Evolutionary conservation across 2,329 filamentous ascomycete species (phyloP).

Genomic region (Pseudogymnoascus sp.): DNA sequence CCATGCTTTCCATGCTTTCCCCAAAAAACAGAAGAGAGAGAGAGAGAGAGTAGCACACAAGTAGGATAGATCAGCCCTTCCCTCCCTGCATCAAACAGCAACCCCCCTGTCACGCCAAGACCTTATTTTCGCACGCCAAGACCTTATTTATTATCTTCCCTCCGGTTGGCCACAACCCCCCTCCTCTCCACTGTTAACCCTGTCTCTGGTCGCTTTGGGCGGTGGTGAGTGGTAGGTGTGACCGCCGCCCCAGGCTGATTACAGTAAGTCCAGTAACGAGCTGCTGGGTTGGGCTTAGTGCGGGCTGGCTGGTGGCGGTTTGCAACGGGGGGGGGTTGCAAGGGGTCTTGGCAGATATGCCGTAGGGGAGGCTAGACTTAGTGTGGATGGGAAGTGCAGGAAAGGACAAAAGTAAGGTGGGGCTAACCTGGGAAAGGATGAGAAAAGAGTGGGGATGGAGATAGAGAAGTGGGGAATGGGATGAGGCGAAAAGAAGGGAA

Average conservation of each 20-base stretch:
- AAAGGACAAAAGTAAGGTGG: background rate
- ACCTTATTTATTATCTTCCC: background rate
- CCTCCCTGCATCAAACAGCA: background rate
- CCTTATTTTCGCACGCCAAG: too few species aligned
- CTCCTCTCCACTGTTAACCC: background rate
- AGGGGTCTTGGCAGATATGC: background rate
- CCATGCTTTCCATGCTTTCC: too few species aligned
- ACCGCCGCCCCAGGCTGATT: background rate
- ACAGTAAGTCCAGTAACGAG: background rate
- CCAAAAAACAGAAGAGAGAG: background rate
- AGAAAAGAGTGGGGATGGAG: background rate
- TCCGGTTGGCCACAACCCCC: background rate
- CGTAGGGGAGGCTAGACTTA: background rate
- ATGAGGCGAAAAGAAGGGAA: background rate
- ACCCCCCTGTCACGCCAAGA: background rate
- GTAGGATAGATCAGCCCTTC: background rate
- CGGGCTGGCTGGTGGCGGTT: background rate
- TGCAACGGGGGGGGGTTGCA: background rate
- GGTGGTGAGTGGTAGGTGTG: background rate
- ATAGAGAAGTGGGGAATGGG: background rate
- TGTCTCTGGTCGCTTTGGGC: background rate
- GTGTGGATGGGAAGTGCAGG: too few species aligned
- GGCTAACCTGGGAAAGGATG: background rate
- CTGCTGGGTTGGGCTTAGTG: background rate
- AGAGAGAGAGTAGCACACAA: background rate